Conservation (phyloP, 257 asterid genomes). For the Cordia subcordata region DNA sequence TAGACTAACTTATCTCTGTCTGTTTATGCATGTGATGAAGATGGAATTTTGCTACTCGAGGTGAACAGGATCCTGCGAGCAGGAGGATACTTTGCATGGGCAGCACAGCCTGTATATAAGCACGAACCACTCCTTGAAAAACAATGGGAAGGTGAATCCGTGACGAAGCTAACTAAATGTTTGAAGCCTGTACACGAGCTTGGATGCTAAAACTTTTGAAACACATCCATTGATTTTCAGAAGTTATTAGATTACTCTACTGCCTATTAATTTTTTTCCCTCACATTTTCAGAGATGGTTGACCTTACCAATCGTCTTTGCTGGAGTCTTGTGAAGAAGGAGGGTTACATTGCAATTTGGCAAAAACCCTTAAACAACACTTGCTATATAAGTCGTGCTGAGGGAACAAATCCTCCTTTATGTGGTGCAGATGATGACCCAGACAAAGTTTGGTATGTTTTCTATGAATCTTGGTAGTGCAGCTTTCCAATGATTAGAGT, state of each 20-base stretch:
- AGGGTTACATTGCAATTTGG: conserved; percentile 93
- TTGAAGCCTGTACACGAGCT: background rate
- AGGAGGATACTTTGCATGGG: conserved; percentile 96
- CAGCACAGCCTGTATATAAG: conserved; percentile 95
- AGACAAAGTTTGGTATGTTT: conserved; percentile 67
- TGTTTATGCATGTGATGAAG: conserved; percentile 30
- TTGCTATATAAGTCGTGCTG: conserved; percentile 80
- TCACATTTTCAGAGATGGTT: conserved; percentile 59
- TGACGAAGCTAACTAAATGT: conserved; percentile 2
- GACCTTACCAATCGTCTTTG: conserved; percentile 76
- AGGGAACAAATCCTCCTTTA: conserved; percentile 66
- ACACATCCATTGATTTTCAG: background rate
- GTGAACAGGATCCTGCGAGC: conserved; percentile 93
- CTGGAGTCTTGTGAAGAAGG: conserved; percentile 92
- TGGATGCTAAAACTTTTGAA: background rate
- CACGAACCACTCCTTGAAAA: conserved; percentile 76
- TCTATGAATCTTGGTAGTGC: conserved; percentile 6
- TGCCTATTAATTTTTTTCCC: background rate
- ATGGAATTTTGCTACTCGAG: conserved; percentile 93
- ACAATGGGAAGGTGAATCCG: conserved; percentile 82
- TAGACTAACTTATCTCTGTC: conserved; percentile 10
- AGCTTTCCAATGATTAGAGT: background rate
- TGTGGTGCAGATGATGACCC: conserved; percentile 86
- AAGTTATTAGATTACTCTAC: background rate
- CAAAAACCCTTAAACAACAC: conserved; percentile 81